Percentiles rank a stretch among this genome's conserved stretches.
phyloP scores from a whole-genome alignment of 2,329 filamentous ascomycete species.

The Teratosphaeria viscida region DNA sequence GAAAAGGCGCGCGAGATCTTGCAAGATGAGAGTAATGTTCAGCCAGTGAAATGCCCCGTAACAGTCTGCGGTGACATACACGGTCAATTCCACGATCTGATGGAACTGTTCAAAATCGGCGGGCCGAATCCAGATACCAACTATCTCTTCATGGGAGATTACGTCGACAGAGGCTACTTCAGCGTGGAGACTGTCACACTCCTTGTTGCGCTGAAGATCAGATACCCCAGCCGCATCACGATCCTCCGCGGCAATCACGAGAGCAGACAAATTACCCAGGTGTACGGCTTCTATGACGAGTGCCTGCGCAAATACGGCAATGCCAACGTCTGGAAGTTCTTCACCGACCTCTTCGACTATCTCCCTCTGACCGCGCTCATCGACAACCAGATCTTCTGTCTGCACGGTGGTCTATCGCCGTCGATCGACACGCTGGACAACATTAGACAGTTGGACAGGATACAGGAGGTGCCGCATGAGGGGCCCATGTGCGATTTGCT shows the following conservation, averaged over 20 bases:
- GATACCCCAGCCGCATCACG: slow-evolving; percentile 94
- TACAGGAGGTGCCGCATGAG: slow-evolving; percentile 97
- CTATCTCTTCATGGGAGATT: slow-evolving; percentile 99
- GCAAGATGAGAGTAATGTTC: slow-evolving; percentile 96
- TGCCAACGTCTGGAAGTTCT: slow-evolving; percentile 98
- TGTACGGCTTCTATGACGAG: slow-evolving; percentile 99
- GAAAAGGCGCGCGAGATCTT: slow-evolving; percentile 97
- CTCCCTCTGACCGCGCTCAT: slow-evolving; percentile 93
- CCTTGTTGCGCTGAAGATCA: slow-evolving; percentile 91
- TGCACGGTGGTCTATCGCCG: slow-evolving; percentile 93
- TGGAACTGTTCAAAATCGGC: slow-evolving; percentile 99
- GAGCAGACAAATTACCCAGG: slow-evolving; percentile 96
- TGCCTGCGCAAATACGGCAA: slow-evolving; percentile 98
- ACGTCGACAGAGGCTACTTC: slow-evolving; percentile 97
- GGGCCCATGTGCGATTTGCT: slow-evolving; percentile 96
- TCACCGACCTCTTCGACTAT: slow-evolving; percentile 97
- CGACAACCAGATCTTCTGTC: slow-evolving; percentile 98
- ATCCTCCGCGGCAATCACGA: slow-evolving; percentile 98
- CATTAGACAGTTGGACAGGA: slow-evolving; percentile 87
- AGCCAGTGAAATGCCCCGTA: slow-evolving; percentile 98
- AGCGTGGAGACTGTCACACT: slow-evolving; percentile 97
- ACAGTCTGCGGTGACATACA: slow-evolving; percentile 99
- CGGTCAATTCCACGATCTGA: slow-evolving; percentile 96
- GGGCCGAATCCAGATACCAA: slow-evolving; percentile 97
- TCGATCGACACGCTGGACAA: slow-evolving; percentile 93